Percentiles rank a stretch among this genome's conserved stretches.
phyloP scores from a whole-genome alignment of 441 rosid genomes.

The Croton setiger region DNA sequence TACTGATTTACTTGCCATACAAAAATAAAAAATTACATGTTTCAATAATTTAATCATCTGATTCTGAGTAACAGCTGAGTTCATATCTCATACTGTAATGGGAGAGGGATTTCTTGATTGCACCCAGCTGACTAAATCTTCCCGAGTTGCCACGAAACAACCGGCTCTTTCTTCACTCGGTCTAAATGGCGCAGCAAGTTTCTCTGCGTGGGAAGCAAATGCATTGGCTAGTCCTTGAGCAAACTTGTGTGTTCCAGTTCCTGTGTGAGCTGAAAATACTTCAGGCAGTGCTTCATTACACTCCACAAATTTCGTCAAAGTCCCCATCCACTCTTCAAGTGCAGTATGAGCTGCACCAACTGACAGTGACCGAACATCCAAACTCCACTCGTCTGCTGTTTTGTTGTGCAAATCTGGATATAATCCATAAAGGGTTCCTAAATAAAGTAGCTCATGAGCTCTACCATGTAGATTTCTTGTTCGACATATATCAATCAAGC shows the following conservation, averaged over 20 bases:
- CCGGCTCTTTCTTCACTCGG: constrained; percentile 68
- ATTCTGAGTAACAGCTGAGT: not conserved
- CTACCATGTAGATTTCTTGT: constrained; percentile 46
- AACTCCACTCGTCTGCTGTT: constrained; percentile 65
- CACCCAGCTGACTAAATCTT: constrained; percentile 71
- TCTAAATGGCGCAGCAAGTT: constrained; percentile 69
- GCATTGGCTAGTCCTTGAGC: constrained; percentile 74
- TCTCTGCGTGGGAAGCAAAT: constrained; percentile 61
- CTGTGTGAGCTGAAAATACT: constrained; percentile 76
- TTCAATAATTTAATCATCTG: not conserved
- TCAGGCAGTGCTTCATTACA: constrained; percentile 68
- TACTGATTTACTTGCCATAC: not conserved
- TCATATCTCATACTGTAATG: constrained; percentile 18
- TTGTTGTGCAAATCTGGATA: constrained; percentile 78
- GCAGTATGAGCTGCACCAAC: constrained; percentile 91
- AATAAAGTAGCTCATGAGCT: constrained; percentile 81
- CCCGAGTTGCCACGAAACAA: constrained; percentile 67
- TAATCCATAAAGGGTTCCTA: constrained; percentile 73
- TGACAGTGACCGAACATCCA: constrained; percentile 84
- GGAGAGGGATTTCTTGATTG: constrained; percentile 51
- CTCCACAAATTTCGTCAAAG: constrained; percentile 48
- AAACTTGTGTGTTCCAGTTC: constrained; percentile 75
- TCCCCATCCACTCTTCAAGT: constrained; percentile 85
- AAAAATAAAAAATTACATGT: not conserved
- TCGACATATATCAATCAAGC: constrained; percentile 82